phyloP scores from a whole-genome alignment of 352 stramenopile species.

The Peronosclerospora sorghi region DNA sequence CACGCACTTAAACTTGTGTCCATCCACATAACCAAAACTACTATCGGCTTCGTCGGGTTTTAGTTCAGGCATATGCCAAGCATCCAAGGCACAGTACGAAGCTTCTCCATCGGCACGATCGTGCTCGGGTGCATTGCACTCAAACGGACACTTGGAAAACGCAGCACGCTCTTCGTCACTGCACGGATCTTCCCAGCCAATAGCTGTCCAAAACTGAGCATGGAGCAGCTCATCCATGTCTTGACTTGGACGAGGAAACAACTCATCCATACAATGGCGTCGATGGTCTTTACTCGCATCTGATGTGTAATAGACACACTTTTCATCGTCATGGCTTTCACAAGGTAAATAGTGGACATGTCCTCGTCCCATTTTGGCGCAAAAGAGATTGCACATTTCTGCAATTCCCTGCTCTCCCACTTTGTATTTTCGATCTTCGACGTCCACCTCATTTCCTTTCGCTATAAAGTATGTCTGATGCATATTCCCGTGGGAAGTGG shows the following conservation, averaged over 20 bases:
- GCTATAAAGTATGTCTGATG: conserved; percentile 49
- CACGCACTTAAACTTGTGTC: too few relatives aligned
- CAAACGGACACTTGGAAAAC: conserved; percentile 27
- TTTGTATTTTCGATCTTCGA: conserved; percentile 27
- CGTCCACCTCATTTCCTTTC: conserved; percentile 35
- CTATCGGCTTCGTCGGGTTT: conserved; percentile 32
- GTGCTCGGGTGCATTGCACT: conserved; percentile 27
- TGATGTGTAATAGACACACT: conserved; percentile 17
- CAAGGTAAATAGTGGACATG: conserved; percentile 28
- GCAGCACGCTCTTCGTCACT: conserved; percentile 13
- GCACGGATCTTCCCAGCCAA: conserved; percentile 32
- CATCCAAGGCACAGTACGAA: conserved; percentile 20
- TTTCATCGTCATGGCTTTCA: conserved; percentile 2
- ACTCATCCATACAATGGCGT: too few relatives aligned
- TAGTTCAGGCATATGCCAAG: conserved; percentile 25
- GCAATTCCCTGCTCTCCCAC: too few relatives aligned
- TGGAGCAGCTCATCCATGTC: conserved; percentile 34
- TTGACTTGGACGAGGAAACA: conserved; percentile 5
- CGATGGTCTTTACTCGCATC: conserved; percentile 12
- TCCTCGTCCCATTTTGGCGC: conserved; percentile 22
- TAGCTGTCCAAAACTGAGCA: conserved; percentile 22
- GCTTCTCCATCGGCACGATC: conserved; percentile 5
- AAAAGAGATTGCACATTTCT: conserved; percentile 44
- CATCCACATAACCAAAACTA: too few relatives aligned
- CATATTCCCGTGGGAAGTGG: conserved; percentile 61